Conservation (phyloP, 2,329 filamentous ascomycete genomes). For the Xylaria sp. region DNA sequence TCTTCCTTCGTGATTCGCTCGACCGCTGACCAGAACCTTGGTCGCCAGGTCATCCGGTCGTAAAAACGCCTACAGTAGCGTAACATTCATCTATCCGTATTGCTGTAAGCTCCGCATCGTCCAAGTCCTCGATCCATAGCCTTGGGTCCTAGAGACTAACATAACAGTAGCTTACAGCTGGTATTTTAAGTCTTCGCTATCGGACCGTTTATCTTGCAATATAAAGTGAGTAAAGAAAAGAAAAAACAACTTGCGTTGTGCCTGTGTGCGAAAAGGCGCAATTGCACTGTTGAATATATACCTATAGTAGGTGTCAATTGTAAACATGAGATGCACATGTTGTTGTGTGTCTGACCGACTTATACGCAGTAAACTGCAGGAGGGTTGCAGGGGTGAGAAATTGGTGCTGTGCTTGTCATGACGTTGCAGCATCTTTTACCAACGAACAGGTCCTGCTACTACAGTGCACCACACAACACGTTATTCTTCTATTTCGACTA, state of each 20-base stretch:
- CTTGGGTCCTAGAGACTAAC: slow-evolving; percentile 19
- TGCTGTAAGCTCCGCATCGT: slow-evolving; percentile 8
- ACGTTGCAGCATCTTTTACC: slow-evolving; percentile 28
- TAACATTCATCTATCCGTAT: slow-evolving; percentile 3
- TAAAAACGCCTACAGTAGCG: neutral
- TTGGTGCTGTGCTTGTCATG: slow-evolving; percentile 14
- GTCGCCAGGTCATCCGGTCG: slow-evolving; percentile 21
- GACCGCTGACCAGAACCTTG: neutral
- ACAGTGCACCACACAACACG: neutral
- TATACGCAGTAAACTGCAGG: neutral
- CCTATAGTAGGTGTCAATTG: neutral
- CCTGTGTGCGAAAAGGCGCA: neutral
- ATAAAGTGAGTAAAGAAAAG: neutral
- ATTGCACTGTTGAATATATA: neutral
- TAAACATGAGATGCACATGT: neutral
- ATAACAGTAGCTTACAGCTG: neutral
- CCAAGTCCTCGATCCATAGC: slow-evolving; percentile 31
- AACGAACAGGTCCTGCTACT: neutral
- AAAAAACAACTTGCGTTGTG: neutral
- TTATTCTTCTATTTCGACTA: neutral
- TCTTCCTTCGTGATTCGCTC: slow-evolving; percentile 16
- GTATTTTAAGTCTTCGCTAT: slow-evolving; percentile 10
- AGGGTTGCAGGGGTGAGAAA: slow-evolving; percentile 10
- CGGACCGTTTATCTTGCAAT: slow-evolving; percentile 18
- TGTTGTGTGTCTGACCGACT: neutral